These are phyloP conservation scores for Paecilomyces niveus DNA, from an alignment of 2,329 filamentous ascomycete genomes.

Conservation along the genomic window DNA sequence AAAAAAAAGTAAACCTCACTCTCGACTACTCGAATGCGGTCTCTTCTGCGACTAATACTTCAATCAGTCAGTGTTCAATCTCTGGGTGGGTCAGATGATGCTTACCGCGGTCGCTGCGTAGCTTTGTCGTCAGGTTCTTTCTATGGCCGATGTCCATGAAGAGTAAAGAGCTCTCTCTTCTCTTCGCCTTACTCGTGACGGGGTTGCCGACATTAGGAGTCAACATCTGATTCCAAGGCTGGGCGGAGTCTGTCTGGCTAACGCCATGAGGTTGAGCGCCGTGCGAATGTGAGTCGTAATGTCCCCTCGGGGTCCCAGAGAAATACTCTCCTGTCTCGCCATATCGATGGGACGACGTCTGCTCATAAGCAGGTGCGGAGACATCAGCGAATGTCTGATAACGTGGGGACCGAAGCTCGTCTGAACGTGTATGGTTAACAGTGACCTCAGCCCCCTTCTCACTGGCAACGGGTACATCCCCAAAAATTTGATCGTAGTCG, in stretches of 20 bases:
- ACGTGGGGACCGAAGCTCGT: slow-evolving; percentile 57
- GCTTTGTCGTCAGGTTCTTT: slow-evolving; percentile 15
- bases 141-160: slow-evolving; percentile 35
- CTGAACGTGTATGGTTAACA: slow-evolving; percentile 32
- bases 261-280: slow-evolving; percentile 21
- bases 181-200: slow-evolving; percentile 36
- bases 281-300: slow-evolving; percentile 33
- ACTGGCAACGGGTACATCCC: slow-evolving; percentile 50
- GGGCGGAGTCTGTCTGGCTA: slow-evolving; percentile 14
- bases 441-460: slow-evolving; percentile 35
- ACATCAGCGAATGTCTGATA: slow-evolving; percentile 61
- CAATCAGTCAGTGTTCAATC: background rate
- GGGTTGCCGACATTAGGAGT: slow-evolving; percentile 27
- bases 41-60: slow-evolving; percentile 9
- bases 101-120: slow-evolving; percentile 18
- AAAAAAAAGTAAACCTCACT: background rate
- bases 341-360: slow-evolving; percentile 42
- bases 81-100: background rate
- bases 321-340: slow-evolving; percentile 18
- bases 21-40: slow-evolving; percentile 8
- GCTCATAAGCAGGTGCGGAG: slow-evolving; percentile 57
- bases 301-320: slow-evolving; percentile 16
- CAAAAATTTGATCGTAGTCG: slow-evolving; percentile 82
- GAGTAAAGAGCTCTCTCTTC: slow-evolving; percentile 43
- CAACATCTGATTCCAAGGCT: slow-evolving; percentile 35